Evolutionary conservation across 805 yeast genomes (phyloP), one percentile per base, ranked within the genome.

Genomic region (Maudiozyma serrabonitensis): DNA sequence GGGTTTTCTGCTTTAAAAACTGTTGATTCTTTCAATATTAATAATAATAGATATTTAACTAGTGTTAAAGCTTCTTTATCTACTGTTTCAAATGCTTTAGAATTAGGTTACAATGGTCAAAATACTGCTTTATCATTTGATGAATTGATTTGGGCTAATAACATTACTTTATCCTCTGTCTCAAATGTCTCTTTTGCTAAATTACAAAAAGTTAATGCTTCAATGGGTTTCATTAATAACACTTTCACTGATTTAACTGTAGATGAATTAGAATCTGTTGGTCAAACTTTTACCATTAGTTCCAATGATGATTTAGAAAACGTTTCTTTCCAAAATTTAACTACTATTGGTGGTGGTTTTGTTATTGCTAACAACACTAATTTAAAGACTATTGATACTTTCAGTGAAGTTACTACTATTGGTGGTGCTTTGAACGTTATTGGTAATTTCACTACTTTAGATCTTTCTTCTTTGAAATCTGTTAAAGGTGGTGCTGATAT

Each of bases 401-500:
- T 93, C 80, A 81, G 82, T 59, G 64, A 75, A 58, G 76, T 91
- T 63, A 69, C 75, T 68, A 70, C 85, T 53, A 80, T 91, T 63
- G 86, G 84, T 66, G 98, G 98, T 78, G 91, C 97, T 61, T 81
- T 91, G 58, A 75, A 75, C 66, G 72, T 90, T 56, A 69, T 68
- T 56, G 99, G 99, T 76, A 74, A 78, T 70, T 87, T 89, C 72
- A 75, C 81, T 68, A 77, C 82, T 64, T 91, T 93, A 64, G 72
- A 88, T 53, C 79, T 93, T 69, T 80, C 83, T 56, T 62, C 79
- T 40, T 80, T 91, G 69, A 74, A 70, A 62, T 79, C 84, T 63
- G 95, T 93, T 62, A 80, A 80, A 67, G 99, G 99, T 79, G 96
- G 95, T 69, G 93, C 90, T 72, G 73, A 74, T 64, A 76, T 93